Evolutionary conservation across 2,329 filamentous ascomycete genomes (phyloP).

Genomic region (Colletotrichum nymphaeae): DNA sequence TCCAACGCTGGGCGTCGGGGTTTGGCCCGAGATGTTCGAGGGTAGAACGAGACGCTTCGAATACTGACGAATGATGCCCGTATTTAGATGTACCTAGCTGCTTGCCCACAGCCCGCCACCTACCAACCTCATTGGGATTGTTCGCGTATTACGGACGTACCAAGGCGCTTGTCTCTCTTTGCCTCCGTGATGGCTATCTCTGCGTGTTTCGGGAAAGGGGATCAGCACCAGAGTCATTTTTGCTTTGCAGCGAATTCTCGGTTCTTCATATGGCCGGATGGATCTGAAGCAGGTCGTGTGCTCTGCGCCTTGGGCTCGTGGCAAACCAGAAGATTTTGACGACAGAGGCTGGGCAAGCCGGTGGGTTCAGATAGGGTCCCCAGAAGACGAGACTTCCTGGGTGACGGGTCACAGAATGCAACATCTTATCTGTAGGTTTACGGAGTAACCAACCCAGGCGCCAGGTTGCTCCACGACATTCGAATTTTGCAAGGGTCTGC

Average conservation of each 20-base stretch:
- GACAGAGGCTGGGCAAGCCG: no score
- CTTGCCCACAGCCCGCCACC: background rate
- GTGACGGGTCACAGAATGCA: no score
- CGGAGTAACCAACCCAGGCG: no score
- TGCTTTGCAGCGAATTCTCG: background rate
- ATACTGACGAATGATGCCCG: background rate
- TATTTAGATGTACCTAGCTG: background rate
- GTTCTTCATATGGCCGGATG: background rate
- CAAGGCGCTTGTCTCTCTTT: background rate
- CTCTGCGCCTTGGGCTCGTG: no score
- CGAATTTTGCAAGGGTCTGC: background rate
- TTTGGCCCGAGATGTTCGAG: background rate
- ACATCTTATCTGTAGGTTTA: no score
- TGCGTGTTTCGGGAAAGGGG: background rate
- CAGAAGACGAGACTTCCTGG: no score
- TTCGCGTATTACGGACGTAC: background rate
- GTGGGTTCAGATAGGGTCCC: no score
- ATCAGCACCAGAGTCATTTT: background rate
- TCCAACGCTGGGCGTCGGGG: constrained; percentile 16
- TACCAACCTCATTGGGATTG: background rate
- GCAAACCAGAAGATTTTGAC: no score
- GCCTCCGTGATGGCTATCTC: background rate
- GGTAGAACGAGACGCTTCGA: background rate
- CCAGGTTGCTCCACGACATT: no score
- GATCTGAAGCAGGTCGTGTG: background rate